Conservation (phyloP, 1,284 basidiomycete species). For the Sanghuangporus weigelae region DNA sequence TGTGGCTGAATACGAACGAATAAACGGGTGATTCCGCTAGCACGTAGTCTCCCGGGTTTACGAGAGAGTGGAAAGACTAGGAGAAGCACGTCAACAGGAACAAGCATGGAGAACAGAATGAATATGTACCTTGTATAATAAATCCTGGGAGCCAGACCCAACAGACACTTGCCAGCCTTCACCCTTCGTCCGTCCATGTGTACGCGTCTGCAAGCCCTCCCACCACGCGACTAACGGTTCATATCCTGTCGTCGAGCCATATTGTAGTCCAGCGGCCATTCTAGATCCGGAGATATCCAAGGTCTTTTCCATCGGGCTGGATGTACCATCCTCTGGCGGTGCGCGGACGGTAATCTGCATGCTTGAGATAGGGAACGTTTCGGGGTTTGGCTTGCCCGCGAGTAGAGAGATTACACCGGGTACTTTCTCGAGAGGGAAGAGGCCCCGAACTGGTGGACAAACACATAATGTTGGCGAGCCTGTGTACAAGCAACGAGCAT, state of each 20-base stretch:
- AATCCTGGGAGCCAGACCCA: slow-evolving; percentile 84
- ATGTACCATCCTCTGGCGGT: slow-evolving; percentile 15
- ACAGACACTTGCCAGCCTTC: slow-evolving; percentile 74
- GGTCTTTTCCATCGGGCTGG: slow-evolving; percentile 36
- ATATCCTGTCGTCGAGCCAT: slow-evolving; percentile 73
- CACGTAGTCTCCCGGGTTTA: slow-evolving; percentile 51
- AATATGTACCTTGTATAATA: slow-evolving; percentile 75
- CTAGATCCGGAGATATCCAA: slow-evolving; percentile 51
- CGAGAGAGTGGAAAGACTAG: slow-evolving; percentile 42
- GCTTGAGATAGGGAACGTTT: slow-evolving; percentile 84
- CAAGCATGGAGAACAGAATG: neutral
- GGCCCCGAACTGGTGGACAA: slow-evolving; percentile 42
- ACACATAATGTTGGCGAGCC: neutral
- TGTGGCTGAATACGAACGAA: slow-evolving; percentile 43
- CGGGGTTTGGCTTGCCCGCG: slow-evolving; percentile 85
- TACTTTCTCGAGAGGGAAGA: slow-evolving; percentile 72
- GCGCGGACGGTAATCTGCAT: slow-evolving; percentile 53
- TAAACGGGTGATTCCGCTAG: slow-evolving; percentile 72
- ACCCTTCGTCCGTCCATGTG: slow-evolving; percentile 52
- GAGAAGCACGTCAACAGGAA: neutral
- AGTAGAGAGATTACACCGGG: slow-evolving; percentile 85
- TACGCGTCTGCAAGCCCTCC: slow-evolving; percentile 56
- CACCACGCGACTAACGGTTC: slow-evolving; percentile 62
- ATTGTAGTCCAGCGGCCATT: slow-evolving; percentile 68
- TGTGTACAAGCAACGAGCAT: slow-evolving; percentile 1